Evolutionary conservation across 139 green algal genomes (phyloP).

Genomic region (Diplosphaera chodatii): DNA sequence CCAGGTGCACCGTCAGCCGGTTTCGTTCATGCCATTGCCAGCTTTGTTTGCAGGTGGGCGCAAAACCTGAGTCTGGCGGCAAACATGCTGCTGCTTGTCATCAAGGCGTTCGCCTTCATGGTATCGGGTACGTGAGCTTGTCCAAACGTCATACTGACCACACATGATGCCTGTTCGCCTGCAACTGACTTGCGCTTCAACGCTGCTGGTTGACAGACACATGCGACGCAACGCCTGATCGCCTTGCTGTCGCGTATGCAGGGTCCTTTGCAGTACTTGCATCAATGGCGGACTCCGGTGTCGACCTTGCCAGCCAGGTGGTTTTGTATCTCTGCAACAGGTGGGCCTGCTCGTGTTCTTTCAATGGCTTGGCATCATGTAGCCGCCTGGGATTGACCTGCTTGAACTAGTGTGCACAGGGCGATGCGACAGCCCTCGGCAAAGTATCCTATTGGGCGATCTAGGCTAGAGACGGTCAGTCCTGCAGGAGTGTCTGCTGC

Average conservation of each 20-base stretch:
- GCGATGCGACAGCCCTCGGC: slow-evolving; percentile 28
- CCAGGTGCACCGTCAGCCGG: no score
- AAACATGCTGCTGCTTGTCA: slow-evolving; percentile 43
- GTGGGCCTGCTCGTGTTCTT: no score
- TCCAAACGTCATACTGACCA: no score
- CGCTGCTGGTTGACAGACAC: no score
- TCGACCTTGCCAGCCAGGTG: slow-evolving; percentile 58
- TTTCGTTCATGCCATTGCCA: no score
- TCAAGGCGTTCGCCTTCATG: slow-evolving; percentile 46
- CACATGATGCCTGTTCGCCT: no score
- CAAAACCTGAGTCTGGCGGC: slow-evolving; percentile 19
- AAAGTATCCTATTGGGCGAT: slow-evolving; percentile 56
- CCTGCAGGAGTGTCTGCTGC: no score
- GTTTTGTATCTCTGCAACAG: slow-evolving; percentile 36
- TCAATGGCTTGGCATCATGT: neutral
- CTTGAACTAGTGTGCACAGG: slow-evolving; percentile 20
- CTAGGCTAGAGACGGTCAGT: slow-evolving; percentile 61
- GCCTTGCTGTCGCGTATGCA: no score
- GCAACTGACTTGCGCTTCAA: no score
- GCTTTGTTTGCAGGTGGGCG: neutral
- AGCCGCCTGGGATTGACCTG: no score
- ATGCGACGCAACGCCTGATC: no score
- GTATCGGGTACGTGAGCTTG: no score
- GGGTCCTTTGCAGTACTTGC: slow-evolving; percentile 63
- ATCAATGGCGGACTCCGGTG: slow-evolving; percentile 48